Evolutionary conservation across 2,329 filamentous ascomycete species (phyloP).

Genomic region (Paraphaeosphaeria sporulosa): DNA sequence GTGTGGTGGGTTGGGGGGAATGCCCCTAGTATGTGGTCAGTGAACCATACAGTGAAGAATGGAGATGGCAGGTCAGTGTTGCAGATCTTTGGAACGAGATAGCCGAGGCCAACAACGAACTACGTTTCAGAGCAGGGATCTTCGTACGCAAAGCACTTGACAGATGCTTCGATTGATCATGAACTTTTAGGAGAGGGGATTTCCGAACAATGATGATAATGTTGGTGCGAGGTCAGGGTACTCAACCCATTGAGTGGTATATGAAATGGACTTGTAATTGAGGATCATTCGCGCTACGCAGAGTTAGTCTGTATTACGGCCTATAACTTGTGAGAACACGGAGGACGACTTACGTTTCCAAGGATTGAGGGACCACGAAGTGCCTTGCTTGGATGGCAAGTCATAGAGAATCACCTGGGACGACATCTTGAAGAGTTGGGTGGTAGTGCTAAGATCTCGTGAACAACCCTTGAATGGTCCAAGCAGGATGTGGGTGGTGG

Average conservation of each 20-base stretch:
- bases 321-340: neutral
- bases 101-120: too few species aligned
- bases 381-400: neutral
- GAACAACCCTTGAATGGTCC: neutral
- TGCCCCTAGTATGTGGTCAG: slow-evolving; percentile 44
- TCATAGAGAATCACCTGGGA: neutral
- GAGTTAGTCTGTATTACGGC: neutral
- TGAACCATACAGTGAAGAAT: neutral
- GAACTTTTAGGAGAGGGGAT: neutral
- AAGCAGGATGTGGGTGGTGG: neutral
- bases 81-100: too few species aligned
- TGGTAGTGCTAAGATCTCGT: neutral
- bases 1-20: slow-evolving; percentile 21
- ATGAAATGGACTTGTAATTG: slow-evolving; percentile 70
- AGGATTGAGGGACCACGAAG: slow-evolving; percentile 3
- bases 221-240: slow-evolving; percentile 62
- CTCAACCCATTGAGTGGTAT: slow-evolving; percentile 71
- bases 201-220: slow-evolving; percentile 53
- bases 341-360: slow-evolving; percentile 55
- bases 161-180: neutral
- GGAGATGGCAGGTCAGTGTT: too few species aligned
- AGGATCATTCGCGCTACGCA: slow-evolving; percentile 71
- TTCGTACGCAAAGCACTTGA: too few species aligned
- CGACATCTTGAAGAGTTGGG: neutral
- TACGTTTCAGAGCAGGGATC: too few species aligned